Evolutionary conservation across 768 basidiomycete genomes (phyloP).

Genomic region (Rhizopogon rudus): DNA sequence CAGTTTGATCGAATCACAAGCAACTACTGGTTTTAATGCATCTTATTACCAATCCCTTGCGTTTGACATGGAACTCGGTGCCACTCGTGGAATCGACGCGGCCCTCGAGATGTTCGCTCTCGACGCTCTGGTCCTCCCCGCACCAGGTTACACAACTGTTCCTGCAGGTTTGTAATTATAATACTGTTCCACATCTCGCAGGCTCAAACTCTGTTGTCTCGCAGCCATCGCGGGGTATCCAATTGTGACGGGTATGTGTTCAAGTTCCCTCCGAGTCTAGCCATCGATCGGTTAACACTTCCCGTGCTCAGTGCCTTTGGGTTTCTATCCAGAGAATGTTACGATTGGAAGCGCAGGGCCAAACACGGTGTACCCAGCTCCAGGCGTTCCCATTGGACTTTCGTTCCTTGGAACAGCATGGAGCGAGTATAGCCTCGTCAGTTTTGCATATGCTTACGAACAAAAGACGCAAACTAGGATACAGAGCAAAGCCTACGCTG

Average conservation of each 20-base stretch:
- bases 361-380: conserved; percentile 24
- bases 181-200: background rate
- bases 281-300: background rate
- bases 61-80: conserved; percentile 42
- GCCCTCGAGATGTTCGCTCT: conserved; percentile 38
- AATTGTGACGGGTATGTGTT: conserved; percentile 24
- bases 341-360: conserved; percentile 31
- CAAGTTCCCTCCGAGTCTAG: background rate
- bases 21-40: conserved; percentile 22
- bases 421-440: conserved; percentile 36
- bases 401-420: conserved; percentile 40
- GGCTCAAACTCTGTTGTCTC: background rate
- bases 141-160: conserved; percentile 15
- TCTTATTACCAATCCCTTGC: conserved; percentile 42
- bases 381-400: conserved; percentile 38
- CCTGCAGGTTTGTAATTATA: conserved; percentile 15
- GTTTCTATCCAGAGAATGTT: conserved; percentile 31
- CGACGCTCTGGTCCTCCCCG: conserved; percentile 47
- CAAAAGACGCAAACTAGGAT: conserved; percentile 54
- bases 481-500: conserved; percentile 41
- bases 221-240: conserved; percentile 32
- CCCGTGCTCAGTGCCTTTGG: conserved; percentile 28
- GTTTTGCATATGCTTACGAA: conserved; percentile 41
- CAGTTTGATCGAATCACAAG: conserved; percentile 19
- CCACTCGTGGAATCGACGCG: conserved; percentile 50